Base-by-base conservation (phyloP, 176 grass and related monocot species). In the Oryza longistaminata region DNA sequence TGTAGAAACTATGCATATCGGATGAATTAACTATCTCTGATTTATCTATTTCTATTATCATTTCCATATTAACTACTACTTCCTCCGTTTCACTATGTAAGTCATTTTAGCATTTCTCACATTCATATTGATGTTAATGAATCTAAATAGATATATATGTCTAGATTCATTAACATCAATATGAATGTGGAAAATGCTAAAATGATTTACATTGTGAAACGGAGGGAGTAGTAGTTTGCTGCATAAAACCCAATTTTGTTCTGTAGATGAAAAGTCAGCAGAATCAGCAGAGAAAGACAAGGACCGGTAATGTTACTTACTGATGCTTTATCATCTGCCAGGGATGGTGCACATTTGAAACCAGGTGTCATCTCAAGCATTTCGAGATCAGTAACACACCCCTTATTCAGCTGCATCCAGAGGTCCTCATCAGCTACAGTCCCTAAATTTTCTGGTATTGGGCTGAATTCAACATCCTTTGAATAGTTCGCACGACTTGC, bases 371-470 rank as follows among this genome's bases (percentile, higher is more conserved):
- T 92, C 75, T 91, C 90, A 79, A 96, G 91, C 85, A 78, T 92
- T 61, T 92, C 88, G 68, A 96, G 93, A 89, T 99, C 62, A 67
- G 92, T 99, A 60, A 76, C 64, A 22, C 91, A 93, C 8, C 93
- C 92, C 85, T 94, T 96, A 76, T 96, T 99, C 64, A 99, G 79
- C 24, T 43, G 78, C 37, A 90, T 83, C 97, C 97, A 99, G 16
- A 92, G 52, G 40, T 94, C 93, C 75, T 99, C 93, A 3, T 91
- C 75, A n/a, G 88, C 88, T 9, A 93, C 16, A 78, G 42, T 87
- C 34, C 73, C 90, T 74, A 91, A 50, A 83, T 89, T 83, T 78
- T 96, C 88, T 60, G 88, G 92, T n/a, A 92, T 34, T 50, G 93
- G 92, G 45, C 90, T 92, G 44, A 86, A 92, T 40, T 96, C 88